These are phyloP conservation scores for Coniochaeta hoffmannii DNA, from an alignment of 2,329 filamentous ascomycete genomes.

Conservation along the genomic window DNA sequence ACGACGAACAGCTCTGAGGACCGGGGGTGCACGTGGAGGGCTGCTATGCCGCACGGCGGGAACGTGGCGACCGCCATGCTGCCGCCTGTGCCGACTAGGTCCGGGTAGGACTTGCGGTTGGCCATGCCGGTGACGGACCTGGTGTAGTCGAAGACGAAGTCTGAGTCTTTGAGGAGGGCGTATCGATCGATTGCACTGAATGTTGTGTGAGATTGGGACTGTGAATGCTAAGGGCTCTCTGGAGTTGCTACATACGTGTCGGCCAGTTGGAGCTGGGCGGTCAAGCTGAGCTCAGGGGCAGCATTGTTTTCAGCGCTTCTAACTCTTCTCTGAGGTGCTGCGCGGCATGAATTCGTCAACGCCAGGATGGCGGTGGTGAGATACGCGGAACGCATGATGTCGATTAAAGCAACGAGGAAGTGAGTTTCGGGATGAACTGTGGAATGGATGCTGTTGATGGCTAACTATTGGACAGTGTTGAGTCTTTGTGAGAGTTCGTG, in stretches of 20 bases:
- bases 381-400: too few species aligned
- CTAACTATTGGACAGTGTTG: too few species aligned
- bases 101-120: conserved; percentile 49
- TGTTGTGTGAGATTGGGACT: not conserved
- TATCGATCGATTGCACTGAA: conserved; percentile 32
- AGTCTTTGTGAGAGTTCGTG: too few species aligned
- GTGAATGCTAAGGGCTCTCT: too few species aligned
- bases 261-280: conserved; percentile 19
- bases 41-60: conserved; percentile 11
- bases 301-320: not conserved
- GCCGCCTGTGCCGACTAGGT: conserved; percentile 36
- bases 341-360: not conserved
- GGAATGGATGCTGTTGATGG: too few species aligned
- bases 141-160: conserved; percentile 44
- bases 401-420: too few species aligned
- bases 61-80: conserved; percentile 4
- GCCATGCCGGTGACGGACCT: conserved; percentile 33
- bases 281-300: conserved; percentile 2
- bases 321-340: conserved; percentile 3
- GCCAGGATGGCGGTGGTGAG: too few species aligned
- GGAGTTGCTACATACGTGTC: conserved; percentile 24
- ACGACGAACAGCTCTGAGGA: conserved; percentile 8
- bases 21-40: conserved; percentile 10
- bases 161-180: conserved; percentile 31
- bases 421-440: too few species aligned